A percentile compares a stretch with the other conserved stretches of the same genome.
Evolutionary conservation across 164 flowering plant genomes (phyloP).

Genomic region (Vitis vinifera): DNA sequence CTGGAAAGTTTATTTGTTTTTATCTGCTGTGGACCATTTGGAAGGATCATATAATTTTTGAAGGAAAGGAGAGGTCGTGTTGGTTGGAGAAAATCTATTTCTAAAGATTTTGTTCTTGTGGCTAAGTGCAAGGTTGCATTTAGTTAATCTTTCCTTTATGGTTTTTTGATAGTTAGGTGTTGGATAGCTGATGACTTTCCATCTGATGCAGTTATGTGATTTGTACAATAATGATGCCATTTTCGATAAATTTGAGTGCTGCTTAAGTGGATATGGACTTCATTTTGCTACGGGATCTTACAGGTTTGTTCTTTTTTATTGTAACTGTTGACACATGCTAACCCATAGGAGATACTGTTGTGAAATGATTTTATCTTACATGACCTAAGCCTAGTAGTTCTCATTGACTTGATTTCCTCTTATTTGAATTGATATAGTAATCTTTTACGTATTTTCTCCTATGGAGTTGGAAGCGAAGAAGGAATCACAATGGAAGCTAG

Average conservation of each 20-base stretch:
- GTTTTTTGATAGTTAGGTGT: too few relatives aligned
- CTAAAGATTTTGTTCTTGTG: too few relatives aligned
- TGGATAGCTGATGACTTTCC: slow-evolving; percentile 9
- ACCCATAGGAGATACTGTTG: not conserved
- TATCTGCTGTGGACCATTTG: too few relatives aligned
- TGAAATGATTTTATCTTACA: not conserved
- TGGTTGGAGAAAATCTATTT: too few relatives aligned
- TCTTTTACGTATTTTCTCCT: slow-evolving; percentile 49
- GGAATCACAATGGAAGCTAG: slow-evolving; percentile 61
- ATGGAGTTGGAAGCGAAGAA: slow-evolving; percentile 46
- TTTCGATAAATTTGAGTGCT: slow-evolving; percentile 81
- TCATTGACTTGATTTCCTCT: slow-evolving; percentile 11
- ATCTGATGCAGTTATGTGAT: slow-evolving; percentile 53
- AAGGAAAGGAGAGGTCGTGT: too few relatives aligned
- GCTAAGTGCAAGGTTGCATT: too few relatives aligned
- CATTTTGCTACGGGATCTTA: slow-evolving; percentile 80
- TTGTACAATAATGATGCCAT: slow-evolving; percentile 68
- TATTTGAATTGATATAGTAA: slow-evolving; percentile 39
- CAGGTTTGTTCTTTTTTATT: slow-evolving; percentile 37
- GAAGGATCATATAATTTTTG: too few relatives aligned
- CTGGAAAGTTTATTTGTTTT: too few relatives aligned
- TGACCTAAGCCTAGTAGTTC: slow-evolving; percentile 1
- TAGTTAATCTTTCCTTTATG: too few relatives aligned
- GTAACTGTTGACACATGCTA: not conserved
- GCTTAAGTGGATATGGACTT: slow-evolving; percentile 58